A percentile compares a stretch with the other conserved stretches of the same genome.
Conservation (phyloP, 2,329 filamentous ascomycete species). For the Aphanocladium album region DNA sequence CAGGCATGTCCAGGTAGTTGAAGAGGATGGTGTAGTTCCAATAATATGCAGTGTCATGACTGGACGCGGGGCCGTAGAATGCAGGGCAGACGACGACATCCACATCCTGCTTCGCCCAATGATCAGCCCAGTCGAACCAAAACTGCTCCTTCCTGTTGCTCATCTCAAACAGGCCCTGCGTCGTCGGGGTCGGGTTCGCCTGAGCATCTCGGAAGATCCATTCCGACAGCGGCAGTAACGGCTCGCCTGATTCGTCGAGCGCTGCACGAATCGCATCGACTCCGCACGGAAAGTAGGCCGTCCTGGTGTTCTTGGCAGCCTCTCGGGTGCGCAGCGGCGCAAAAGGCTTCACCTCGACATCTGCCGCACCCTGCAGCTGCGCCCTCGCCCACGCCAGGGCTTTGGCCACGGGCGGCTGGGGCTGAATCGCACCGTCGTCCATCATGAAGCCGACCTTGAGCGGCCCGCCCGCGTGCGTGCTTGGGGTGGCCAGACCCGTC, state of each 20-base stretch:
- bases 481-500: slow-evolving; percentile 21
- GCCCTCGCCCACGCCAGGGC: slow-evolving; percentile 31
- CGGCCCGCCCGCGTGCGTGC: neutral
- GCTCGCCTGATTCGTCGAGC: slow-evolving; percentile 36
- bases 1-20: slow-evolving; percentile 34
- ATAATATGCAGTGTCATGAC: slow-evolving; percentile 31
- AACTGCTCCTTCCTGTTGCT: slow-evolving; percentile 27
- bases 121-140: slow-evolving; percentile 26
- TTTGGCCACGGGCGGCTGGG: slow-evolving; percentile 32
- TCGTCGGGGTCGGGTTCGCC: slow-evolving; percentile 19
- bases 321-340: slow-evolving; percentile 25
- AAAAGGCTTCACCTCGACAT: slow-evolving; percentile 32
- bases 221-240: slow-evolving; percentile 38
- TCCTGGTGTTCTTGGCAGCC: slow-evolving; percentile 27
- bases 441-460: slow-evolving; percentile 41
- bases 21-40: slow-evolving; percentile 35
- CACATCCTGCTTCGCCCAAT: slow-evolving; percentile 33
- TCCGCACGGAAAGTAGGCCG: slow-evolving; percentile 44
- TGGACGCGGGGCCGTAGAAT: slow-evolving; percentile 32
- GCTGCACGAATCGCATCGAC: slow-evolving; percentile 26
- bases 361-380: slow-evolving; percentile 16
- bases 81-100: slow-evolving; percentile 32
- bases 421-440: slow-evolving; percentile 31
- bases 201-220: slow-evolving; percentile 32
- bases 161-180: slow-evolving; percentile 21